These are phyloP conservation scores for Amauroascus verrucosus DNA, from an alignment of 2,329 filamentous ascomycete species.

Conservation along the genomic window DNA sequence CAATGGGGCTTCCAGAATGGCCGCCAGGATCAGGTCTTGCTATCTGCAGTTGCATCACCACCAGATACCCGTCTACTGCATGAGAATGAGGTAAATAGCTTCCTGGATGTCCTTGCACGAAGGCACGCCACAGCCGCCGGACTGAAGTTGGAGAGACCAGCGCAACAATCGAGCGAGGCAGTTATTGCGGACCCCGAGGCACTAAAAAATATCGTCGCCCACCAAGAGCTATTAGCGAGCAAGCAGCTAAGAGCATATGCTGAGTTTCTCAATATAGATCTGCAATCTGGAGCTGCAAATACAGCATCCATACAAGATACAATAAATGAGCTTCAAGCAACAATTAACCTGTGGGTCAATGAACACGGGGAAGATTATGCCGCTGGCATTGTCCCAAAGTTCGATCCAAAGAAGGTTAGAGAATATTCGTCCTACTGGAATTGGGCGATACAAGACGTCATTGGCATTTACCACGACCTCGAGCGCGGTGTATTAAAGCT, in stretches of 20 bases:
- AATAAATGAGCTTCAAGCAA: conserved; percentile 13
- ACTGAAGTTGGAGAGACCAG: background rate
- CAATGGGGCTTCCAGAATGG: conserved; percentile 23
- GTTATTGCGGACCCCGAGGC: background rate
- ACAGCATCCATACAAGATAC: background rate
- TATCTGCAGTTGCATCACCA: conserved; percentile 20
- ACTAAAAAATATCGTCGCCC: background rate
- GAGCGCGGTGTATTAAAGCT: no score
- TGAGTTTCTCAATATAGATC: background rate
- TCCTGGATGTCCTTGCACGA: conserved; percentile 20
- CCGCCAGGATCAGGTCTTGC: conserved; percentile 17
- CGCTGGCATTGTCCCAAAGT: conserved; percentile 24
- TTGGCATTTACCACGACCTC: no score
- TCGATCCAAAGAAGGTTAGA: conserved; percentile 23
- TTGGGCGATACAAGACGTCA: conserved; percentile 25
- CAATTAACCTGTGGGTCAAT: conserved; percentile 20
- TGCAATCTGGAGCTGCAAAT: background rate
- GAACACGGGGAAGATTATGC: conserved; percentile 27
- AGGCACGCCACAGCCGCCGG: conserved; percentile 6
- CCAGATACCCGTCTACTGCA: conserved; percentile 18
- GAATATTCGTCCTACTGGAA: conserved; percentile 32
- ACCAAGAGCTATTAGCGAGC: background rate
- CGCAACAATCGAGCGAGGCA: background rate
- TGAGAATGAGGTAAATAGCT: conserved; percentile 17
- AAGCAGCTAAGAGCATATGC: background rate